Evolutionary conservation across 2,329 filamentous ascomycete genomes (phyloP).

Genomic region (Paracoccidioides lutzii): DNA sequence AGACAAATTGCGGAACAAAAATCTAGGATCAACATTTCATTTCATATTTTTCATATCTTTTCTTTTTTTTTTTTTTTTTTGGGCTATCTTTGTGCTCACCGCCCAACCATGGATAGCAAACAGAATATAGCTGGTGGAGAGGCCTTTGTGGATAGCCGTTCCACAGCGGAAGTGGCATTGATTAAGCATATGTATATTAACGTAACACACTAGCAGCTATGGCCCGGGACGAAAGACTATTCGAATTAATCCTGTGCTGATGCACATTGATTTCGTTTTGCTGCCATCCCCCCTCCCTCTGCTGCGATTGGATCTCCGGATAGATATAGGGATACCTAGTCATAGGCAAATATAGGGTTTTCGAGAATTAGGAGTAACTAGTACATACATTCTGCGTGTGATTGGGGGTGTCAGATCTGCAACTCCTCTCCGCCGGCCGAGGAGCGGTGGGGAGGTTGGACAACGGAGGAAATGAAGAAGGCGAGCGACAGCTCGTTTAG

Average conservation of each 20-base stretch:
- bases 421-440: background rate
- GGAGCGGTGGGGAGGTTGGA: background rate
- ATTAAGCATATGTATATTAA: background rate
- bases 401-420: background rate
- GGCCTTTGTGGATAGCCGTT: background rate
- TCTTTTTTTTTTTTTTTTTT: background rate
- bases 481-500: background rate
- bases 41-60: background rate
- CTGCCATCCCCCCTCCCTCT: too few species aligned
- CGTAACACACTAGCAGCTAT: background rate
- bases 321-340: too few species aligned
- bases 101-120: background rate
- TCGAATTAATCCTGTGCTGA: background rate
- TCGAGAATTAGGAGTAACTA: too few species aligned
- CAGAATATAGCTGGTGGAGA: background rate
- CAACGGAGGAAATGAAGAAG: background rate
- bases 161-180: too few species aligned
- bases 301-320: too few species aligned
- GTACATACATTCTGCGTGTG: too few species aligned
- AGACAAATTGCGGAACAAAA: too few species aligned
- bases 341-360: too few species aligned
- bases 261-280: background rate
- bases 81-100: background rate
- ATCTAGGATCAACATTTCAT: background rate
- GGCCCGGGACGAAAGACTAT: background rate